Conservation (phyloP, 306 rosid species). For the Glycine soja region DNA sequence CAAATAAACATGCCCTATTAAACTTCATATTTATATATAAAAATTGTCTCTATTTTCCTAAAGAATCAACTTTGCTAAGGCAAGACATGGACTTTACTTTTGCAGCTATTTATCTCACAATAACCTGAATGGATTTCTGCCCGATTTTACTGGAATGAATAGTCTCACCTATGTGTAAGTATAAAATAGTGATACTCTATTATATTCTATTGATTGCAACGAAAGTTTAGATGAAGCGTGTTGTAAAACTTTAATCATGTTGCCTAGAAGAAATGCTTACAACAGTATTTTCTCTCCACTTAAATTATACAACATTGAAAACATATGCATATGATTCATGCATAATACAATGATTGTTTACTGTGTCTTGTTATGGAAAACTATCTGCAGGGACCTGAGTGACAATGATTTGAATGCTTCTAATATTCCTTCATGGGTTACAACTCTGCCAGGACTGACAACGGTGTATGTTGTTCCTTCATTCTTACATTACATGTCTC, state of each 20-base stretch:
- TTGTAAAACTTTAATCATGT: constrained; percentile 9
- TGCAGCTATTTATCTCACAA: constrained; percentile 71
- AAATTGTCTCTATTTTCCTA: background rate
- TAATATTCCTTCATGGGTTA: constrained; percentile 63
- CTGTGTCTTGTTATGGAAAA: constrained; percentile 11
- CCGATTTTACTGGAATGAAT: constrained; percentile 62
- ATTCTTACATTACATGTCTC: constrained; percentile 8
- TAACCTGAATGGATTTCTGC: constrained; percentile 56
- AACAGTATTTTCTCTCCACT: background rate
- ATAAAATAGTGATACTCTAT: background rate
- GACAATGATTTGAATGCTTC: constrained; percentile 58
- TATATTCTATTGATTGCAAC: constrained; percentile 2
- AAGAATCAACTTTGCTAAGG: constrained; percentile 33
- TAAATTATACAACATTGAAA: constrained; percentile 16
- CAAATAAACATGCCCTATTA: constrained; percentile 1
- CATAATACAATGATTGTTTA: constrained; percentile 13
- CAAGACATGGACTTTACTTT: constrained; percentile 7
- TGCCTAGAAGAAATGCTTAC: constrained; percentile 2
- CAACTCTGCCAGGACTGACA: constrained; percentile 49
- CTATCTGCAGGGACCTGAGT: constrained; percentile 63
- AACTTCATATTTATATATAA: constrained; percentile 35
- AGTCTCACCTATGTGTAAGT: constrained; percentile 66
- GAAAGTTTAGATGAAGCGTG: background rate
- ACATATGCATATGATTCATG: constrained; percentile 8
- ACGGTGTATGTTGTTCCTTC: constrained; percentile 64